phyloP scores from a whole-genome alignment of 1,284 basidiomycete genomes.

The Trametes pubescens region DNA sequence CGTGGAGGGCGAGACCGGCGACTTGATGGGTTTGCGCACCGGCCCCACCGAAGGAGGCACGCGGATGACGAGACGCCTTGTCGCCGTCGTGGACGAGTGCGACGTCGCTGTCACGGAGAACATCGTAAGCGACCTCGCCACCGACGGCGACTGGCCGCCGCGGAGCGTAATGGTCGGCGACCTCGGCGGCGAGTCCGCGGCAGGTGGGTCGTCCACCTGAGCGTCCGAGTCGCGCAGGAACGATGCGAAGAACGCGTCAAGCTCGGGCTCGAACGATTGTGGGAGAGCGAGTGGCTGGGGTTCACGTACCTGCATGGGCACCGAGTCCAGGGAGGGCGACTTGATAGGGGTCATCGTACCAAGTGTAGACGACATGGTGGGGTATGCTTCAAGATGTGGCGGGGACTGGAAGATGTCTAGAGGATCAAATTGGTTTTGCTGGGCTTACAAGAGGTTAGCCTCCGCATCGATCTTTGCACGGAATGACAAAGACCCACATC shows the following conservation, averaged over 20 bases:
- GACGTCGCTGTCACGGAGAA: not conserved
- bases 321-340: conserved; percentile 10
- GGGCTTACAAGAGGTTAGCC: conserved; percentile 13
- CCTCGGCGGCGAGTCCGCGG: not conserved
- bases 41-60: conserved; percentile 13
- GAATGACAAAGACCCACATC: conserved; percentile 12
- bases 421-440: conserved; percentile 14
- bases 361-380: conserved; percentile 8
- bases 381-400: conserved; percentile 2
- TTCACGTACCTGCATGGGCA: conserved; percentile 24
- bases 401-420: conserved; percentile 18
- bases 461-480: not conserved
- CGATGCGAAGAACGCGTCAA: conserved; percentile 3
- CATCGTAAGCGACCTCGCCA: not conserved
- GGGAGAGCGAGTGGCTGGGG: conserved; percentile 1
- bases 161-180: conserved; percentile 2
- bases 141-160: conserved; percentile 4
- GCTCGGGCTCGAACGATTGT: not conserved
- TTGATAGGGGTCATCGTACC: conserved; percentile 10
- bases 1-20: conserved; percentile 7
- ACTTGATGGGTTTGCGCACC: conserved; percentile 14
- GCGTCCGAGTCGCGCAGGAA: not conserved
- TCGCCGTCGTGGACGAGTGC: not conserved
- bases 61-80: conserved; percentile 17
- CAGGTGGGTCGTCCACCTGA: conserved; percentile 3